Evolutionary conservation across 768 basidiomycete genomes (phyloP).

Genomic region (Candolleomyces eurysporus): DNA sequence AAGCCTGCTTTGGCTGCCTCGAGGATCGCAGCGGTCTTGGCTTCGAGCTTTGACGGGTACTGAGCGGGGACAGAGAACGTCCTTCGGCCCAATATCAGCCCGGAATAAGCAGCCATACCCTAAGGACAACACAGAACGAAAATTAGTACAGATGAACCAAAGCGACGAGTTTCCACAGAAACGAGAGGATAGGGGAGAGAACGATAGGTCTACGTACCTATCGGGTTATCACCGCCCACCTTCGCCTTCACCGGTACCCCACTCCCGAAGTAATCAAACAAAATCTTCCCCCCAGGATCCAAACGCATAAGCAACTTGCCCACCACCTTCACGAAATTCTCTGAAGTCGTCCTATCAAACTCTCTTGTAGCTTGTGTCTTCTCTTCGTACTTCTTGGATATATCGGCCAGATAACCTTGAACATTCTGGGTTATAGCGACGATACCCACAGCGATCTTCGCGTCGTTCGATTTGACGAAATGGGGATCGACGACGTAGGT

Average conservation of each 20-base stretch:
- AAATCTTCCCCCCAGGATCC: conserved; percentile 33
- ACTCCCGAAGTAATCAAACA: conserved; percentile 21
- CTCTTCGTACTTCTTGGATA: conserved; percentile 43
- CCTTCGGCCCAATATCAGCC: conserved; percentile 35
- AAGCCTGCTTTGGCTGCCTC: conserved; percentile 54
- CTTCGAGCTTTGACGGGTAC: conserved; percentile 60
- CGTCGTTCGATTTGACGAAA: conserved; percentile 60
- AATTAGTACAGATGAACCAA: neutral
- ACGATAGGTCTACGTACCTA: conserved; percentile 39
- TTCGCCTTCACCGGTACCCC: conserved; percentile 3
- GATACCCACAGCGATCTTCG: conserved; percentile 67
- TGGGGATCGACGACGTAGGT: conserved; percentile 64
- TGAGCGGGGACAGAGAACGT: conserved; percentile 45
- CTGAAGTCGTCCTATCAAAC: conserved; percentile 33
- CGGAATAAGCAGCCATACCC: conserved; percentile 23
- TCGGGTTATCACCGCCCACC: conserved; percentile 40
- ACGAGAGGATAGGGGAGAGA: neutral
- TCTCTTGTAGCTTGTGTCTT: conserved; percentile 25
- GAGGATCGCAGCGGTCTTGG: conserved; percentile 54
- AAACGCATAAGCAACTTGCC: conserved; percentile 18
- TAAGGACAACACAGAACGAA: neutral
- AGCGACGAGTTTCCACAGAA: neutral
- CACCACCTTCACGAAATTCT: conserved; percentile 30
- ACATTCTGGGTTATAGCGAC: conserved; percentile 64
- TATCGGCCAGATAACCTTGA: conserved; percentile 54